Base-by-base conservation (phyloP, 768 basidiomycete genomes). In the Ramaria sp. region DNA sequence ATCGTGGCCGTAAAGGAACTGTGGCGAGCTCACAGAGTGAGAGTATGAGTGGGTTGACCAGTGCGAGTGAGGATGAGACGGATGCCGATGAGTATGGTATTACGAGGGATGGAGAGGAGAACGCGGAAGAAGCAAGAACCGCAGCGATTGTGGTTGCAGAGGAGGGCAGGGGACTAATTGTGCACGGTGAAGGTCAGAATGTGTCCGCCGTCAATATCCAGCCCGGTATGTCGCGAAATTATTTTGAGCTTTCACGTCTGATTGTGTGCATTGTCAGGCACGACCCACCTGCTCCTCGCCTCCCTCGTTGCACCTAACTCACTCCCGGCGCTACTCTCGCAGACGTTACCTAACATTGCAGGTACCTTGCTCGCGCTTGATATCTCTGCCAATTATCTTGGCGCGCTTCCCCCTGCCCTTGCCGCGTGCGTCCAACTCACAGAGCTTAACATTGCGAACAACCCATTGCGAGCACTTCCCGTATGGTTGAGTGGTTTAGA, bases 211-310 rank as follows among this genome's bases (percentile, higher is more conserved):
- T 91, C 16, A 76, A 82, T 49, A 78, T 86, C 32, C 78, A 80
- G 53, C 74, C 82, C 63, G 93, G 92, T 94, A 12, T 48, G 16
- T 57, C 44, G 48, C 43, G 47, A 18, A 10, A 5, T 6, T 36
- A 22, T 24, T 30, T 39, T 42, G 20, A 32, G 4, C 37, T 44
- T 20, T 8, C 7, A 22, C 48, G 25, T 5, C 51, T 36, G n/a
- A 56, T 61, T 36, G 25, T 37, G 54, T 56, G 13, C 37, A 20
- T 28, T 18, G 12, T 25, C 63, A 97, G 95, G 85, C 16, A 92
- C 92, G 18, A 99, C 95, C 0, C 95, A 99, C 74, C 77, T 99
- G 47, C 76, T 97, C 28, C 78, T 99, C 38, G 83, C 88, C n/a
- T 83, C 83, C 18, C 87, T 85, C 1, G 73, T 69, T 56, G 88